Evolutionary conservation across 768 basidiomycete genomes (phyloP).

Genomic region (Favolaschia claudopus): DNA sequence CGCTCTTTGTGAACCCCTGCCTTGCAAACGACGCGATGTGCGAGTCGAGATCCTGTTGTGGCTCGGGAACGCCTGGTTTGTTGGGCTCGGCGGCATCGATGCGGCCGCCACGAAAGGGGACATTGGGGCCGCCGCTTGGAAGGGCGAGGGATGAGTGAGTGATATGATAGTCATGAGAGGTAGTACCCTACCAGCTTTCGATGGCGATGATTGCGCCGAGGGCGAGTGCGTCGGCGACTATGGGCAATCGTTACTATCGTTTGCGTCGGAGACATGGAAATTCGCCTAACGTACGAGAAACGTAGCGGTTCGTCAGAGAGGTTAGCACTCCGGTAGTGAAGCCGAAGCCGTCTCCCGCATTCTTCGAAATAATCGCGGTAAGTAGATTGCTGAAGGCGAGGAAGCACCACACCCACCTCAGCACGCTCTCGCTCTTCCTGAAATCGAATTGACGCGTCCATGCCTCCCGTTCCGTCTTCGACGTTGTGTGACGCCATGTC

Average conservation of each 20-base stretch:
- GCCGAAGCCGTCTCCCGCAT: background rate
- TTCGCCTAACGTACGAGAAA: background rate
- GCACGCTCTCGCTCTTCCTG: background rate
- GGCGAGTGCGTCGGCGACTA: background rate
- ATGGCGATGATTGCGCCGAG: slow-evolving; percentile 4
- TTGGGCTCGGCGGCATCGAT: slow-evolving; percentile 1
- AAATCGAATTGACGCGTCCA: slow-evolving; percentile 3
- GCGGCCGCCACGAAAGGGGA: slow-evolving; percentile 13
- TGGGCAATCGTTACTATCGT: background rate
- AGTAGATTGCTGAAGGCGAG: too few relatives aligned
- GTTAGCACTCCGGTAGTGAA: background rate
- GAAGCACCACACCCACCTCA: slow-evolving; percentile 1
- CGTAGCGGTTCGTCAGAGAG: background rate
- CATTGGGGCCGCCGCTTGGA: background rate
- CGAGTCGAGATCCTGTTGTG: background rate
- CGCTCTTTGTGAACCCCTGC: slow-evolving; percentile 2
- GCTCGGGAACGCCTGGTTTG: background rate
- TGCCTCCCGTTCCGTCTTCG: background rate
- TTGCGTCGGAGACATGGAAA: background rate
- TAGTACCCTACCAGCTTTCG: slow-evolving; percentile 10
- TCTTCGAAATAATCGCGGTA: too few relatives aligned
- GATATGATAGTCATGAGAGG: too few relatives aligned
- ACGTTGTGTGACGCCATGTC: background rate
- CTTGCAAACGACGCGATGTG: background rate
- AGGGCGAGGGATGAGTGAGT: background rate